Evolutionary conservation across 2,329 filamentous ascomycete genomes (phyloP).

Genomic region (Plenodomus lindquistii): DNA sequence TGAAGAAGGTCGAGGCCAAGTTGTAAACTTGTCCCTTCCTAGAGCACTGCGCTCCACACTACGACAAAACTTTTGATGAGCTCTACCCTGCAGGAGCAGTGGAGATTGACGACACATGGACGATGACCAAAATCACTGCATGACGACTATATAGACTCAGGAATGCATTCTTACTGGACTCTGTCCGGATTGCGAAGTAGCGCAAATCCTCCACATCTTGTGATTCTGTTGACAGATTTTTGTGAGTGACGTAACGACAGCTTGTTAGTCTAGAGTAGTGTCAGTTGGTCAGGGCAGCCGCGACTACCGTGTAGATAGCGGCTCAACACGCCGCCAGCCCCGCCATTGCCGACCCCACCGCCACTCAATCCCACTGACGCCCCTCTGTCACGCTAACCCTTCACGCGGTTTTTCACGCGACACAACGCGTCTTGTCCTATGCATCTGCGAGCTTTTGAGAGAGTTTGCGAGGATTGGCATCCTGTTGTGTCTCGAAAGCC

Average conservation of each 20-base stretch:
- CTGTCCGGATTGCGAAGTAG: neutral
- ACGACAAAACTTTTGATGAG: conserved; percentile 13
- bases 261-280: neutral
- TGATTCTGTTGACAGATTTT: neutral
- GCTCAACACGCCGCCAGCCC: neutral
- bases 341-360: neutral
- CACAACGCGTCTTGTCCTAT: neutral
- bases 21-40: conserved; percentile 15
- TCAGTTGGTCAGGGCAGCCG: neutral
- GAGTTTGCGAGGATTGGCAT: neutral
- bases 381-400: neutral
- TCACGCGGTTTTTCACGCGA: neutral
- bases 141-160: conserved; percentile 20
- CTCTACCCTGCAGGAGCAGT: conserved; percentile 13
- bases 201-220: neutral
- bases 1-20: conserved; percentile 54
- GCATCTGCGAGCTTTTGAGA: neutral
- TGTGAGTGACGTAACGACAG: neutral
- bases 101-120: conserved; percentile 25
- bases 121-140: conserved; percentile 20
- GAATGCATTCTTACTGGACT: conserved; percentile 15
- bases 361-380: neutral
- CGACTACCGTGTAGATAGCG: neutral
- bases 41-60: conserved; percentile 9
- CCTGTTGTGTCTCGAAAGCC: neutral